Conservation (phyloP, 805 yeast genomes). For the Jamesozyma jinghongensis region DNA sequence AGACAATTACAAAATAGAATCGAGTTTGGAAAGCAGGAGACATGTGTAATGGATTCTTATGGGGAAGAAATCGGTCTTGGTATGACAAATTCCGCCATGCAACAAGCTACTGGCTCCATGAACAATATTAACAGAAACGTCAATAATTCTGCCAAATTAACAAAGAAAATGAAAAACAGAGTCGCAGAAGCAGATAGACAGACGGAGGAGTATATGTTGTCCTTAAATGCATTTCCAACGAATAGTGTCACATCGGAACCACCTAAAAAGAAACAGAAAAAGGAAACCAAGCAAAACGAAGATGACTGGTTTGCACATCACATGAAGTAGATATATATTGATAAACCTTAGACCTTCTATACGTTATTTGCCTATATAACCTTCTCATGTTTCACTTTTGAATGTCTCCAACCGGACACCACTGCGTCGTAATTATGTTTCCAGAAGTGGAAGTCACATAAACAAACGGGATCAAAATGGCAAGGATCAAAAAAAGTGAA, state of each 20-base stretch:
- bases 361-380: too few relatives aligned
- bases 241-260: background rate
- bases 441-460: too few relatives aligned
- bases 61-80: conserved; percentile 85
- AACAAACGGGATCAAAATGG: too few relatives aligned
- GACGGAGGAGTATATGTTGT: conserved; percentile 10
- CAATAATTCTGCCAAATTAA: conserved; percentile 48
- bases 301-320: conserved; percentile 6
- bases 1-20: conserved; percentile 77
- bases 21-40: conserved; percentile 72
- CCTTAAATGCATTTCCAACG: conserved; percentile 1
- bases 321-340: background rate
- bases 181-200: conserved; percentile 25
- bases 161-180: conserved; percentile 51
- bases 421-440: background rate
- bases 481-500: too few relatives aligned
- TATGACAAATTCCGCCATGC: conserved; percentile 37
- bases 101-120: conserved; percentile 16
- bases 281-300: background rate
- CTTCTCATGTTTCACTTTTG: background rate
- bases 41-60: conserved; percentile 47
- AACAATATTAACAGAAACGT: conserved; percentile 29
- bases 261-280: background rate
- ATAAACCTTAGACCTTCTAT: too few relatives aligned
- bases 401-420: background rate